Evolutionary conservation across 805 yeast species (phyloP).

Genomic region (Saccharomycopsis synnaedendra): DNA sequence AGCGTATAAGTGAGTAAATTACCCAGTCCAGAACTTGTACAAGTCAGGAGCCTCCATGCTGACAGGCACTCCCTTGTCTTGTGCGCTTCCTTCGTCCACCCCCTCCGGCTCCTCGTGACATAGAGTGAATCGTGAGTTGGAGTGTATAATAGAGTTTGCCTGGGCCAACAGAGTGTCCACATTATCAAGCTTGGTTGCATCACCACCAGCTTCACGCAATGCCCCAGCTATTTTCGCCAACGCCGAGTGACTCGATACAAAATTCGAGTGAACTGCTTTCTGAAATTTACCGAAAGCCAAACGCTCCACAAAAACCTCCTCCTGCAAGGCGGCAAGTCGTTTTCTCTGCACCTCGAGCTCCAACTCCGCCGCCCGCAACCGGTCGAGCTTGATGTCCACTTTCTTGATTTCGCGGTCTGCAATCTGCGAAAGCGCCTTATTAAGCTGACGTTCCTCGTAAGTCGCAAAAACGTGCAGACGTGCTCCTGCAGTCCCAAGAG

Average conservation of each 20-base stretch:
- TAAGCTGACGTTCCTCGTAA: conserved; percentile 71
- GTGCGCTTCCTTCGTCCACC: conserved; percentile 17
- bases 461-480: conserved; percentile 71
- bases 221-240: conserved; percentile 34
- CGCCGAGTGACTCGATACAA: too few species aligned
- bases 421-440: conserved; percentile 42
- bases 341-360: conserved; percentile 56
- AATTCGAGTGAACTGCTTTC: conserved; percentile 1
- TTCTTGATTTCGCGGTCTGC: conserved; percentile 53
- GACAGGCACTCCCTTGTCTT: conserved; percentile 37
- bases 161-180: conserved; percentile 1
- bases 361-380: conserved; percentile 50
- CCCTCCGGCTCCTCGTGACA: conserved; percentile 7
- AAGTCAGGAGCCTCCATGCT: conserved; percentile 51
- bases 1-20: conserved; percentile 14
- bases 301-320: conserved; percentile 54
- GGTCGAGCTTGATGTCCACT: conserved; percentile 49
- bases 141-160: not conserved
- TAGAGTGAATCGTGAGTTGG: conserved; percentile 4
- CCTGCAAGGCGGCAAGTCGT: conserved; percentile 48
- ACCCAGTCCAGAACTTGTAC: conserved; percentile 60
- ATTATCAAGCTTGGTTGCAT: conserved; percentile 5
- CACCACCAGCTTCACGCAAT: conserved; percentile 26
- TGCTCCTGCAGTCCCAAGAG: conserved; percentile 68
- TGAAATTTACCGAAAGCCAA: conserved; percentile 55